Evolutionary conservation across 805 yeast genomes (phyloP), one percentile per base, ranked within the genome.

Genomic region (Nadsonia fulvescens): DNA sequence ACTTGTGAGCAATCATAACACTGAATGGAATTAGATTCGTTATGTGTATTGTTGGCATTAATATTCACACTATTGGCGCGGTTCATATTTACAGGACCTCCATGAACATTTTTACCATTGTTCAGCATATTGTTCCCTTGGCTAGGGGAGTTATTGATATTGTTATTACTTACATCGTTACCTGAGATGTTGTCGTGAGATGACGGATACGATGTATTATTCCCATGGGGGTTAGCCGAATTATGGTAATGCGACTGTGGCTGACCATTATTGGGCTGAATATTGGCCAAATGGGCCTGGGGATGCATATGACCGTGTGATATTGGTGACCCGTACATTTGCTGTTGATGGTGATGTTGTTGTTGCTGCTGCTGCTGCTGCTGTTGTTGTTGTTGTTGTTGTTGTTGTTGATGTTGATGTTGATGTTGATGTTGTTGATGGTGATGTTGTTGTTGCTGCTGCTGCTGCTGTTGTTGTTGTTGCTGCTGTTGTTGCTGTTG

Each of bases 1-100:
- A 24, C 20, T n/a, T 30, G 29, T 8, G 29, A 29, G 22, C 43
- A 38, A n/a, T 37, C 38, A 8, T 19, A 26, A 28, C 43, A 38
- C 15, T 37, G 30, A 15, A 27, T 25, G 16, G 29, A 17, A 17
- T 8, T 17, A n/a, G 19, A 17, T 17, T 8, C 19, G 8, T n/a
- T n/a, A n/a, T 8, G 19, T 8, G 9, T 17, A 8, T 17, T 8
- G 19, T 17, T 17, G 19, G 19, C 19, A n/a, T n/a, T 8, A 17
- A 17, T 8, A 17, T 17, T 8, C 9, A 8, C n/a, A n/a, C 19
- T 8, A 8, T 8, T 17, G 19, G 19, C 19, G 8, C 19, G 8
- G 19, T 8, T 8, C 9, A 8, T 8, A 17, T 17, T 8, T 8
- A 17, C n/a, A 8, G 19, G 19, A 17, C 8, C 9, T n/a, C 19